phyloP scores from a whole-genome alignment of 331 rosid species.

The Stylosanthes scabra region DNA sequence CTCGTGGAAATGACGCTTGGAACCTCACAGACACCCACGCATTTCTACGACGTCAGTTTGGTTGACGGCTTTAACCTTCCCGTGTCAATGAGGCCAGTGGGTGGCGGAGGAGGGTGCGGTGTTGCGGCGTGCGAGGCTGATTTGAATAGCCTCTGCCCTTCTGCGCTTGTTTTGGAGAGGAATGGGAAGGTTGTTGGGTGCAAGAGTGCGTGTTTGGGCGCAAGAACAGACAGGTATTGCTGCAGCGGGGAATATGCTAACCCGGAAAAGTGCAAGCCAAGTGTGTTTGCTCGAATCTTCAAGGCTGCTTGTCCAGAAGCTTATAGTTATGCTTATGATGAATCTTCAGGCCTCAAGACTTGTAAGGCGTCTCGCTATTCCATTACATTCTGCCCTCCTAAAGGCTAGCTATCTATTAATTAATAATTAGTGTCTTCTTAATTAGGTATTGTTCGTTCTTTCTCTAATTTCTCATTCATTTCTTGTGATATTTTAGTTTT shows the following conservation, averaged over 20 bases:
- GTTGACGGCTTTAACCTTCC: conserved; percentile 73
- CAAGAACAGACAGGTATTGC: conserved; percentile 54
- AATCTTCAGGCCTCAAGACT: conserved; percentile 50
- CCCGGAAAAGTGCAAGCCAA: conserved; percentile 58
- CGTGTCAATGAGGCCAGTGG: conserved; percentile 47
- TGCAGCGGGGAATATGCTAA: conserved; percentile 58
- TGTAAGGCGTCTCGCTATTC: conserved; percentile 60
- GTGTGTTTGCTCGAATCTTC: conserved; percentile 51
- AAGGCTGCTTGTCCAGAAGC: conserved; percentile 62
- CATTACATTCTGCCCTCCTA: conserved; percentile 64
- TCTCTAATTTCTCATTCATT: too few relatives aligned
- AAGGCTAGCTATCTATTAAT: too few relatives aligned
- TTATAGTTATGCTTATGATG: conserved; percentile 62
- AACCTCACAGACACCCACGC: conserved; percentile 47
- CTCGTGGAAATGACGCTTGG: conserved; percentile 63
- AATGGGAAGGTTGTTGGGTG: conserved; percentile 63
- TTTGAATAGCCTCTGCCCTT: conserved; percentile 59
- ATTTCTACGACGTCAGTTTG: conserved; percentile 68
- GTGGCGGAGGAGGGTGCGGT: conserved; percentile 46
- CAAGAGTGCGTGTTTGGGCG: conserved; percentile 70
- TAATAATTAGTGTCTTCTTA: too few relatives aligned
- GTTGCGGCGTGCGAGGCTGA: conserved; percentile 61
- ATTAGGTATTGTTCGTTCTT: too few relatives aligned
- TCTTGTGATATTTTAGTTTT: neutral
- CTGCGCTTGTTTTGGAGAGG: conserved; percentile 46